Evolutionary conservation across 2,329 filamentous ascomycete genomes (phyloP), one percentile per base, ranked within the genome.

Genomic region (Fusarium euwallaceae): DNA sequence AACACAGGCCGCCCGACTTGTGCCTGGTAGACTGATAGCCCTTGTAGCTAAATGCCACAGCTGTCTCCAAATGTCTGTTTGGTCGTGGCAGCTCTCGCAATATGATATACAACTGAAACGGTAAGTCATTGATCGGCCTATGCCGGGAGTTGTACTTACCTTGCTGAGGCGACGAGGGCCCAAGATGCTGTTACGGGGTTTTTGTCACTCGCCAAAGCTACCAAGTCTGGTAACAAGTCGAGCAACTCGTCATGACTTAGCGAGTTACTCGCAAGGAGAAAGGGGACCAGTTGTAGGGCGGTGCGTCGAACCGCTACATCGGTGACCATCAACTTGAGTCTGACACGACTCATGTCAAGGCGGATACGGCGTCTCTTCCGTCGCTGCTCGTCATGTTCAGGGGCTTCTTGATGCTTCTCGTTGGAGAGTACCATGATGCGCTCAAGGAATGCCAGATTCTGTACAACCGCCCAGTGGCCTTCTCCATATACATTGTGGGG

Each of bases 91-190:
- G 79, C 66, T 45, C 39, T 75, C 72, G 6, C 68, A 67, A 45
- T 67, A 76, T 16, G 71, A 64, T 12, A 79, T 80, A 51, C 81
- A 85, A 64, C 84, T 85, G 58, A n/a, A 22, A 32, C 10, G 51
- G 59, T 83, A 39, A 83, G 78, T 41, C 22, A 17, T 8, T 24
- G 59, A n/a, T 64, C 24, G 8, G 27, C 24, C 34, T 58, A 55
- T 43, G 41, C 14, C 1, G 48, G 32, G 16, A 51, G 32, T 22
- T 6, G 4, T 27, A 65, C 88, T 80, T 85, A 95, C 94, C 93
- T 94, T 72, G 94, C 87, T 79, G 95, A 90, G n/a, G 92, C 92
- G 62, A 98, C 82, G 86, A 97, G 91, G 20, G 95, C 92, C 97
- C 97, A 99, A 0, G 92, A 94, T 9, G 92, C 89, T 45, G 92